phyloP scores from a whole-genome alignment of 208 protist genomes.

The Trichomonas gallinae region DNA sequence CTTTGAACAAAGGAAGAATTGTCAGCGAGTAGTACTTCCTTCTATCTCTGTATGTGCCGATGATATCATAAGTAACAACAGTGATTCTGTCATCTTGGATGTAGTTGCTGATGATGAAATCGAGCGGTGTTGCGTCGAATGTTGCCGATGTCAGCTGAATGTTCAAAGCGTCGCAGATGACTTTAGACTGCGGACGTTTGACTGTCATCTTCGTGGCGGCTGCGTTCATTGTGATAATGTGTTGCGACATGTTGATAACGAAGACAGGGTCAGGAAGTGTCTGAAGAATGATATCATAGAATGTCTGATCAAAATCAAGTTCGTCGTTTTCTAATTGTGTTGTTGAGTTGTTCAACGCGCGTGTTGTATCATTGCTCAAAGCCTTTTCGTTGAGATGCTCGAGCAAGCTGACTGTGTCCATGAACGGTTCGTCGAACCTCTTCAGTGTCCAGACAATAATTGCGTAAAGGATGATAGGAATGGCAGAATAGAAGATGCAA shows the following conservation, averaged over 20 bases:
- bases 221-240: neutral
- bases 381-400: neutral
- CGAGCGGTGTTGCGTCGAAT: neutral
- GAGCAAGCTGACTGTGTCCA: neutral
- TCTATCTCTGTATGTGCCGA: neutral
- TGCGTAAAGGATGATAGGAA: neutral
- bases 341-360: neutral
- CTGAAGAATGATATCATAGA: neutral
- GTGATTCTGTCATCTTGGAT: neutral
- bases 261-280: neutral
- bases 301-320: neutral
- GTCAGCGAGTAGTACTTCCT: neutral
- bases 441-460: neutral
- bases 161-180: neutral
- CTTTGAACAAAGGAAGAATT: neutral
- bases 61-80: neutral
- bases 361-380: neutral
- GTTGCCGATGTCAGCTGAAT: neutral
- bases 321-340: neutral
- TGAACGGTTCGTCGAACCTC: neutral
- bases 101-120: neutral
- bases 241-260: neutral
- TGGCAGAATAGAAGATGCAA: neutral
- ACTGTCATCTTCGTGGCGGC: neutral
- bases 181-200: neutral